Evolutionary conservation across 208 protist species (phyloP).

Genomic region (Trypanosoma scelopori): DNA sequence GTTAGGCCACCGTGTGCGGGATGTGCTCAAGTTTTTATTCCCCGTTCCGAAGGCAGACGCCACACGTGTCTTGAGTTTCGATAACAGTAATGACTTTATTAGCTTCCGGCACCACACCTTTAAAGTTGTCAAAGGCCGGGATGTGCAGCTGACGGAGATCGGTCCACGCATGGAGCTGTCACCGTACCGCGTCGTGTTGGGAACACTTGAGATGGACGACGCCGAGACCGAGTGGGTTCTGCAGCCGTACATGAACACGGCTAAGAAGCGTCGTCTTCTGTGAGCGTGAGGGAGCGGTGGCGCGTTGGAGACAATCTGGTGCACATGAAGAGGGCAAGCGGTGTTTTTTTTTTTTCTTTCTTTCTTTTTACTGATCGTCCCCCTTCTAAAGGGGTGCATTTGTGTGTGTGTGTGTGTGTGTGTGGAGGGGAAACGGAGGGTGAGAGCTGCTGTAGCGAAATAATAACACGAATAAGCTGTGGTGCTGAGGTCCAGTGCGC

Average conservation of each 20-base stretch:
- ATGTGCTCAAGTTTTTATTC: conserved; percentile 98
- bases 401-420: no score
- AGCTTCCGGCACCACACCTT: conserved; percentile 98
- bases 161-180: conserved; percentile 98
- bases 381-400: no score
- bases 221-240: conserved; percentile 99
- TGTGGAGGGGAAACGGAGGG: no score
- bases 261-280: conserved; percentile 92
- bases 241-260: conserved; percentile 98
- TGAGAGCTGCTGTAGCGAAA: no score
- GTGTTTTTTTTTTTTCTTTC: no score
- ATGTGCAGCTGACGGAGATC: conserved; percentile 96
- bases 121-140: conserved; percentile 67
- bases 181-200: conserved; percentile 97
- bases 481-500: no score
- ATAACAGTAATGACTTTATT: conserved; percentile 99
- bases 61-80: conserved; percentile 97
- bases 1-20: conserved; percentile 94
- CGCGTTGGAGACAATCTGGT: no score
- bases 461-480: no score
- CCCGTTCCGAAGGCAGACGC: conserved; percentile 96
- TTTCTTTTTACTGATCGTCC: no score
- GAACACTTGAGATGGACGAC: conserved; percentile 94
- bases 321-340: no score
- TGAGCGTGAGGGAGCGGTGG: conserved; percentile 18